Conservation (phyloP, 2,329 filamentous ascomycete species). For the Westerdykella ornata region DNA sequence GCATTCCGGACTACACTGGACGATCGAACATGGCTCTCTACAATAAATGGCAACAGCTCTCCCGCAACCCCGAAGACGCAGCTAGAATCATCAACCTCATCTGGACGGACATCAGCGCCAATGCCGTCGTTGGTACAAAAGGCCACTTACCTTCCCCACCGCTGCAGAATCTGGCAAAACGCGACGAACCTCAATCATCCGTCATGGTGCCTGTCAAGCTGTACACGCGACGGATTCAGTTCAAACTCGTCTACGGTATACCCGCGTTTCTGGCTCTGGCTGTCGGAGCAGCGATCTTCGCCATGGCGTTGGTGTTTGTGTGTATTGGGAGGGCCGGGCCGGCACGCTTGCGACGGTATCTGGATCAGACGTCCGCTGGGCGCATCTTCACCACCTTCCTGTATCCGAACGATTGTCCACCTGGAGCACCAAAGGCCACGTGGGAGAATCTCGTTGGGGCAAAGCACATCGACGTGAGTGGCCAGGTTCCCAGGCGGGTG, state of each 20-base stretch:
- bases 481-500: conserved; percentile 3
- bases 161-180: conserved; percentile 5
- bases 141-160: conserved; percentile 5
- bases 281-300: conserved; percentile 1
- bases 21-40: conserved; percentile 38
- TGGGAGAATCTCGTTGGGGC: conserved; percentile 6
- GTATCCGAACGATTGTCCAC: conserved; percentile 9
- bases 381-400: conserved; percentile 9
- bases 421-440: conserved; percentile 1
- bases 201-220: conserved; percentile 17
- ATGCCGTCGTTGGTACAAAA: conserved; percentile 40
- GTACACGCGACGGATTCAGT: conserved; percentile 26
- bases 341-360: conserved; percentile 6
- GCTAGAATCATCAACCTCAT: conserved; percentile 40
- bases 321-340: conserved; percentile 6
- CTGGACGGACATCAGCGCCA: conserved; percentile 43
- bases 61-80: conserved; percentile 17
- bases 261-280: conserved; percentile 21
- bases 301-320: conserved; percentile 3
- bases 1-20: conserved; percentile 33
- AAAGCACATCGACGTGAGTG: conserved; percentile 7
- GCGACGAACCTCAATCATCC: conserved; percentile 1
- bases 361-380: conserved; percentile 10
- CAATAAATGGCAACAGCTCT: conserved; percentile 38
- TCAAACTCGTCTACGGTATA: conserved; percentile 30